Conservation (phyloP, 2,329 filamentous ascomycete species). For the Phialophora macrospora region DNA sequence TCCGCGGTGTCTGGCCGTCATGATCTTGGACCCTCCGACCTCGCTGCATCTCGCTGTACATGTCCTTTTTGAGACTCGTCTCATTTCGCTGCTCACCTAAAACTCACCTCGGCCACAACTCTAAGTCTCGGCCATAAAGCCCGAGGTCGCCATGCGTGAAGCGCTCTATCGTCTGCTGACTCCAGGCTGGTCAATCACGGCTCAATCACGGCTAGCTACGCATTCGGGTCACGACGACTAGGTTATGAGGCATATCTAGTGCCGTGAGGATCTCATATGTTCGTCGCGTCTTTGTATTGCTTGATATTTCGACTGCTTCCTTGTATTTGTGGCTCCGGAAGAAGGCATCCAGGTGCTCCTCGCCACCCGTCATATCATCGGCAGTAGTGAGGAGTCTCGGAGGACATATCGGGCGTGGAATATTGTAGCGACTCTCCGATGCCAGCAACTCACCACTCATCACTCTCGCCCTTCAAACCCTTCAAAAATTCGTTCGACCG, state of each 20-base stretch:
- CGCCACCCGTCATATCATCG: background rate
- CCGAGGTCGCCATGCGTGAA: background rate
- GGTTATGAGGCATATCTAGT: background rate
- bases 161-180: background rate
- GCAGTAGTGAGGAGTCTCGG: background rate
- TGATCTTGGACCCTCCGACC: slow-evolving; percentile 1
- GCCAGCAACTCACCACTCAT: background rate
- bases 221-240: background rate
- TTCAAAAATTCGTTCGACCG: background rate
- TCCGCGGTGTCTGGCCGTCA: background rate
- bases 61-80: slow-evolving; percentile 1
- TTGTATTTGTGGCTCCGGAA: background rate
- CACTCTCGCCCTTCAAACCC: background rate
- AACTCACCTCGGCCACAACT: slow-evolving; percentile 8
- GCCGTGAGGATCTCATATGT: background rate
- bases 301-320: background rate
- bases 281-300: background rate
- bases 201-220: no score
- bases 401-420: background rate
- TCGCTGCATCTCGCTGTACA: slow-evolving; percentile 2
- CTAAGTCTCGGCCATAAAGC: slow-evolving; percentile 4
- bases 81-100: background rate
- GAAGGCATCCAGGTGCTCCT: background rate
- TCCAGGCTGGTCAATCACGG: background rate
- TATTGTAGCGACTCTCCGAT: background rate